These are phyloP conservation scores for Solanum commersonii DNA, from an alignment of 257 asterid species.

Conservation along the genomic window DNA sequence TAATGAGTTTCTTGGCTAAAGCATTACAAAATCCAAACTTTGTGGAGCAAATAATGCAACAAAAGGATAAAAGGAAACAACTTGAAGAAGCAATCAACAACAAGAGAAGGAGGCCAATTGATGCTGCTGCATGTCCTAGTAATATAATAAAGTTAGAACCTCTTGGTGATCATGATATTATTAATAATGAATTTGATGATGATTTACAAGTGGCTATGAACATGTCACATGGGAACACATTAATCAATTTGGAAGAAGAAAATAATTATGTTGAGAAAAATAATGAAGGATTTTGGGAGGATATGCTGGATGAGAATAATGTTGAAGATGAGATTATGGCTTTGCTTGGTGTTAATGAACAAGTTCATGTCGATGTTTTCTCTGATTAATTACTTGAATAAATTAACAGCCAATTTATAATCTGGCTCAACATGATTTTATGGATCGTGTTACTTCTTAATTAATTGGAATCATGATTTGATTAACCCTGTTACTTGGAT, in stretches of 20 bases:
- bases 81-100: constrained; percentile 20
- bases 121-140: neutral
- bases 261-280: neutral
- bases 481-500: neutral
- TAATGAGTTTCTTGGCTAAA: constrained; percentile 29
- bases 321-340: constrained; percentile 8
- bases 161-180: neutral
- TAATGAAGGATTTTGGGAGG: constrained; percentile 33
- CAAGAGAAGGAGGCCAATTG: constrained; percentile 23
- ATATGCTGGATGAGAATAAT: constrained; percentile 5
- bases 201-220: constrained; percentile 5
- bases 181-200: neutral
- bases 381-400: constrained; percentile 13
- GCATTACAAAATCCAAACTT: constrained; percentile 24
- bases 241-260: constrained; percentile 13
- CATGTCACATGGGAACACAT: neutral
- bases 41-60: constrained; percentile 14
- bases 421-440: neutral
- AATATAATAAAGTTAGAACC: constrained; percentile 13
- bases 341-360: constrained; percentile 7
- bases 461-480: neutral
- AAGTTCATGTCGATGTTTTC: constrained; percentile 2
- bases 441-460: neutral
- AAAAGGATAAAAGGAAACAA: constrained; percentile 20
- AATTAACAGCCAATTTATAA: neutral